phyloP scores from a whole-genome alignment of 345 rosid species.

The Theobroma cacao region DNA sequence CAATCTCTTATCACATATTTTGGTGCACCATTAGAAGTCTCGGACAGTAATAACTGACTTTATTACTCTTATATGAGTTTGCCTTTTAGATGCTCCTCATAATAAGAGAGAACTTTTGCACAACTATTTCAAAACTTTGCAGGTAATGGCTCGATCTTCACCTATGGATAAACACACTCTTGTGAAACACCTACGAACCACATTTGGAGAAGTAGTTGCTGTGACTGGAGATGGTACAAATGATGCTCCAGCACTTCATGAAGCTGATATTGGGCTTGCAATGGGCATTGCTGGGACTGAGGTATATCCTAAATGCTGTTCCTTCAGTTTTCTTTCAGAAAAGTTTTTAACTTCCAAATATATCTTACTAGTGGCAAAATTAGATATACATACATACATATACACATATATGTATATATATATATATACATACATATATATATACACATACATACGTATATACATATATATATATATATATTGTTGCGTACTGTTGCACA shows the following conservation, averaged over 20 bases:
- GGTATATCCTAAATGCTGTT: conserved; percentile 29
- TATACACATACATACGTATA: no score
- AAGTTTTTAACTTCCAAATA: not conserved
- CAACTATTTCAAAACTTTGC: conserved; percentile 14
- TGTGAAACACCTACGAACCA: conserved; percentile 64
- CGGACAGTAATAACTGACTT: not conserved
- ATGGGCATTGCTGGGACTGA: conserved; percentile 93
- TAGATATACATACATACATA: no score
- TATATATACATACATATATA: no score
- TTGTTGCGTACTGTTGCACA: not conserved
- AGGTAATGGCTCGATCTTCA: conserved; percentile 89
- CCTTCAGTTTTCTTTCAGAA: not conserved
- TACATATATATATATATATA: no score
- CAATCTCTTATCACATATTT: not conserved
- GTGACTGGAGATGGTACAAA: conserved; percentile 93
- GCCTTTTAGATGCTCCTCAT: not conserved
- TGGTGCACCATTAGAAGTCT: not conserved
- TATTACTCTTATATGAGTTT: conserved; percentile 1
- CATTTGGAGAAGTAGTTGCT: conserved; percentile 74
- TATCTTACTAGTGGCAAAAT: not conserved
- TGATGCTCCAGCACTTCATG: conserved; percentile 92
- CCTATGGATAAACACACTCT: conserved; percentile 89
- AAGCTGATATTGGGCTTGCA: conserved; percentile 86
- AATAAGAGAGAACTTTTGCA: not conserved
- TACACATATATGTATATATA: no score